These are phyloP conservation scores for Debaryomyces fabryi DNA, from an alignment of 1,139 yeast genomes.

Conservation along the genomic window DNA sequence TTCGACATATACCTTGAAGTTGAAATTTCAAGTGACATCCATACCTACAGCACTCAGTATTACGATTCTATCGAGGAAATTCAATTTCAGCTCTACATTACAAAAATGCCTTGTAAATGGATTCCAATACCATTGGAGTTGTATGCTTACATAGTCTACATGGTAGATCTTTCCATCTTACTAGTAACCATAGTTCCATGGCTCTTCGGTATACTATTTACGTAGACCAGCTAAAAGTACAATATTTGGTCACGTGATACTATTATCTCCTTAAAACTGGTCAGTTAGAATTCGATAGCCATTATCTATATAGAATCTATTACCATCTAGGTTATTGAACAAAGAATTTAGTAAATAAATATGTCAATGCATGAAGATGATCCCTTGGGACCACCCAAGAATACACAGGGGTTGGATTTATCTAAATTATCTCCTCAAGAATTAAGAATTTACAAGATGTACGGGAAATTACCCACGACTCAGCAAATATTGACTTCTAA, in stretches of 20 bases:
- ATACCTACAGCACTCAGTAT: slow-evolving; percentile 22
- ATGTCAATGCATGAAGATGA: slow-evolving; percentile 40
- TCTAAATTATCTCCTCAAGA: slow-evolving; percentile 69
- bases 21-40: slow-evolving; percentile 28
- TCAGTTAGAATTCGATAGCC: neutral
- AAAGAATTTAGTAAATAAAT: neutral
- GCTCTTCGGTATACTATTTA: neutral
- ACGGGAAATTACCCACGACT: slow-evolving; percentile 87
- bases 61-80: slow-evolving; percentile 20
- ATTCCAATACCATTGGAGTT: slow-evolving; percentile 47
- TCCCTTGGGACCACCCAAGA: slow-evolving; percentile 51
- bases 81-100: slow-evolving; percentile 32
- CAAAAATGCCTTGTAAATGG: slow-evolving; percentile 33
- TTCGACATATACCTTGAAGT: slow-evolving; percentile 37
- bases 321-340: neutral
- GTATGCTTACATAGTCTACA: slow-evolving; percentile 34
- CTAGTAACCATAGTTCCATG: neutral
- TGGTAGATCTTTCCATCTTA: slow-evolving; percentile 32
- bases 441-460: slow-evolving; percentile 69
- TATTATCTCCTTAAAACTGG: slow-evolving; percentile 6
- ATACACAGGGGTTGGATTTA: slow-evolving; percentile 53
- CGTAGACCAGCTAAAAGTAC: neutral
- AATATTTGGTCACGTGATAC: neutral
- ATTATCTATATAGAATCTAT: neutral
- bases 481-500: slow-evolving; percentile 81